phyloP scores from a whole-genome alignment of 371 early-diverging fungal species.

The Enterocytospora artemiae region DNA sequence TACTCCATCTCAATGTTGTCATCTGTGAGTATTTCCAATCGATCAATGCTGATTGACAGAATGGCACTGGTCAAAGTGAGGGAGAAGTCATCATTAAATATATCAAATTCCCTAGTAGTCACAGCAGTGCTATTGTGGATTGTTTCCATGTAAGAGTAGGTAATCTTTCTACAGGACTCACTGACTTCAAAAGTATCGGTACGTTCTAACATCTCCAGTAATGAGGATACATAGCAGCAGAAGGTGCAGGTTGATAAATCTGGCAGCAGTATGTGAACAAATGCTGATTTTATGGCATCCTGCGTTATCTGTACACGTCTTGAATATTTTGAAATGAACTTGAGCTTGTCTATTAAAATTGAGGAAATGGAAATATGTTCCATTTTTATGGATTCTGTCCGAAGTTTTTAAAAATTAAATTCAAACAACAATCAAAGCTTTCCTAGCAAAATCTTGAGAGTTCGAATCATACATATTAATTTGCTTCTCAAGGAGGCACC shows the following conservation, averaged over 20 bases:
- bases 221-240: neutral
- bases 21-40: neutral
- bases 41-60: neutral
- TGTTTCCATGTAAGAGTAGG: neutral
- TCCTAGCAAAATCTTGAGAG: too few relatives aligned
- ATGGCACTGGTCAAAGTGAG: neutral
- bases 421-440: too few relatives aligned
- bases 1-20: neutral
- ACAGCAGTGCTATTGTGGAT: neutral
- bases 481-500: too few relatives aligned
- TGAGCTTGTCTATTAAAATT: too few relatives aligned
- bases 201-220: neutral
- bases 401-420: too few relatives aligned
- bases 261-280: constrained; percentile 7
- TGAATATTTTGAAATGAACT: constrained; percentile 4
- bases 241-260: constrained; percentile 1
- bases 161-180: neutral
- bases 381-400: too few relatives aligned
- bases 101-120: neutral
- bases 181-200: neutral
- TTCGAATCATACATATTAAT: too few relatives aligned
- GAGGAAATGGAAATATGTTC: too few relatives aligned
- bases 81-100: neutral
- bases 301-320: neutral
- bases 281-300: neutral